Base-by-base conservation (phyloP, 2,329 filamentous ascomycete genomes). In the Penicillium glabrum region DNA sequence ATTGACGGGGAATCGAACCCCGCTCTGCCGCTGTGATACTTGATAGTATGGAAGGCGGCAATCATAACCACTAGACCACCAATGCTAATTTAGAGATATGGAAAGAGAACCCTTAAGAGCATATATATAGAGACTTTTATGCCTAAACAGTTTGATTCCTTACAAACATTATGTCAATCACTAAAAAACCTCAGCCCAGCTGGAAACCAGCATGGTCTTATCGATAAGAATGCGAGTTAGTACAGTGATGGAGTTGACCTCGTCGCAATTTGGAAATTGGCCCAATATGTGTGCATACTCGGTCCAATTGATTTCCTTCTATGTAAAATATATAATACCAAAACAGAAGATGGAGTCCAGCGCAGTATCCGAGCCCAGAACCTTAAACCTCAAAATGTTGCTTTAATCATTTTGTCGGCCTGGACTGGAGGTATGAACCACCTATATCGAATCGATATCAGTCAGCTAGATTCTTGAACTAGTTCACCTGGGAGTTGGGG, bases 61-160 rank as follows among this genome's bases (percentile, higher is more conserved):
- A 33, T 33, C 31, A 33, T 33, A 33, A 33, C 31, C 31, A 33
- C 31, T 33, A 33, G 31, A 37, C 35, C 35, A 37, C 3, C 35
- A 37, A 37, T 37, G 35, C 35, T 37, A 7, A 8, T 10, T 37
- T 19, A 37, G 3, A 37, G 3, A 19, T 1, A 37, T 37, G 35
- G 3, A 0, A 37, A 37, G 0, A 1, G 7, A 37, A 4, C 0
- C 6, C 7, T 9, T 10, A 10, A 10, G 0, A 10, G 7, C 16
- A 37, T 37, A n/a, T 37, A 37, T 37, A 37, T 37, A 19, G 16
- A 19, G 16, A 19, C 16, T 19, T 19, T n/a, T 37, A 8, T 37
- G n/a, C 35, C 16, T 9, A 1, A 37, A 19, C 7, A 37, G n/a
- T 37, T n/a, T n/a, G 7, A 19, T 19, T 19, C 19, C 19, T 19